phyloP scores from a whole-genome alignment of 169 alveolate species.

The Toxoplasma gondii region DNA sequence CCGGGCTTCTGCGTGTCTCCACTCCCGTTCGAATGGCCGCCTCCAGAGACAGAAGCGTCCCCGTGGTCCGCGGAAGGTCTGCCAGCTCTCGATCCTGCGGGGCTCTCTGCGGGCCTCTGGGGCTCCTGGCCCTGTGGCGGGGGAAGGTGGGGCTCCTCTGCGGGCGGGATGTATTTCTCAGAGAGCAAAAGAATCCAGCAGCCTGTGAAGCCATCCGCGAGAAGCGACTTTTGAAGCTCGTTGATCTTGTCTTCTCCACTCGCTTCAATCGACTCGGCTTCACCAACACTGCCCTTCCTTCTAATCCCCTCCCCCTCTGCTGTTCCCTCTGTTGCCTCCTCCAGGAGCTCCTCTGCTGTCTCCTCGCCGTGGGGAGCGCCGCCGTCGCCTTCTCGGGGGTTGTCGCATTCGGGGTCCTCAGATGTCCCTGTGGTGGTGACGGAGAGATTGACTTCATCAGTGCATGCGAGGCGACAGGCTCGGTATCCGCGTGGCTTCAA shows the following conservation, averaged over 20 bases:
- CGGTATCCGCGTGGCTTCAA: neutral
- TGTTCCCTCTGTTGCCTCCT: neutral
- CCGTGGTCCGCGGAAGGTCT: neutral
- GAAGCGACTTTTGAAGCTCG: slow-evolving; percentile 34
- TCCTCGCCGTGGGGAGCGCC: too few relatives aligned
- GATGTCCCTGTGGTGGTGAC: neutral
- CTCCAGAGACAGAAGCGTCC: neutral
- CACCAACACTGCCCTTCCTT: neutral
- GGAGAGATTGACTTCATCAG: neutral
- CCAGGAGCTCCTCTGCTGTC: neutral
- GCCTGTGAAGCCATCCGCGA: slow-evolving; percentile 50
- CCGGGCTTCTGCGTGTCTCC: neutral
- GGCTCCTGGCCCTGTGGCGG: too few relatives aligned
- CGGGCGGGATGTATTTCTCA: slow-evolving; percentile 43
- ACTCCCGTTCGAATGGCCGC: neutral
- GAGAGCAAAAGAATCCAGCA: slow-evolving; percentile 62
- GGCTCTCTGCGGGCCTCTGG: neutral
- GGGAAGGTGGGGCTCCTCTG: neutral
- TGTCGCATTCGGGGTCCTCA: too few relatives aligned
- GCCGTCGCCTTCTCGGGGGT: neutral
- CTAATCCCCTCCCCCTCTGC: neutral
- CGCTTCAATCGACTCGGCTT: neutral
- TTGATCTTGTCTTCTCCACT: slow-evolving; percentile 22
- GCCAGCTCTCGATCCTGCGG: neutral
- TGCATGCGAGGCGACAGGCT: neutral